Percentiles rank a stretch among this genome's conserved stretches.
Conservation (phyloP, 768 basidiomycete genomes). For the Xerocomus potaroensis region DNA sequence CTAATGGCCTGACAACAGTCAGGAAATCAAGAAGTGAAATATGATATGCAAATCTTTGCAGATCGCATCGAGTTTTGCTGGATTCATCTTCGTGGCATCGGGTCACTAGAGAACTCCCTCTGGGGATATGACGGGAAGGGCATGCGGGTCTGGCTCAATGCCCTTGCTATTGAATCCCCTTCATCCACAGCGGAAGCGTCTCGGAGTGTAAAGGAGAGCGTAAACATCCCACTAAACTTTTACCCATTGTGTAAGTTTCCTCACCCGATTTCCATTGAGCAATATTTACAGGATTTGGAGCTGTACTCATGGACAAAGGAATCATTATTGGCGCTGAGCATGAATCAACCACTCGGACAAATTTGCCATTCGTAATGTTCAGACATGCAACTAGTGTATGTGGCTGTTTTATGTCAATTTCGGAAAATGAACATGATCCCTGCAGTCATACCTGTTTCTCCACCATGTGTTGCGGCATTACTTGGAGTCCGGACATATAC, state of each 20-base stretch:
- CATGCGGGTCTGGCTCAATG: slow-evolving; percentile 94
- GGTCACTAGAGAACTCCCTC: slow-evolving; percentile 90
- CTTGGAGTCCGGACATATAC: slow-evolving; percentile 55
- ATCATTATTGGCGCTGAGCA: slow-evolving; percentile 96
- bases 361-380: slow-evolving; percentile 87
- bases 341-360: slow-evolving; percentile 70
- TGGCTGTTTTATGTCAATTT: slow-evolving; percentile 9
- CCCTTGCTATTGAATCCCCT: slow-evolving; percentile 78
- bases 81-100: slow-evolving; percentile 94
- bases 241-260: slow-evolving; percentile 80
- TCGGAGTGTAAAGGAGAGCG: slow-evolving; percentile 82
- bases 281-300: slow-evolving; percentile 37
- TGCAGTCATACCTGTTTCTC: slow-evolving; percentile 87
- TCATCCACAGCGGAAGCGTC: slow-evolving; percentile 33
- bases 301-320: slow-evolving; percentile 97
- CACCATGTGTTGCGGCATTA: slow-evolving; percentile 88
- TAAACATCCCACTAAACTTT: slow-evolving; percentile 88
- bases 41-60: slow-evolving; percentile 96
- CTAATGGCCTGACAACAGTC: slow-evolving; percentile 43
- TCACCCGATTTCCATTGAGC: background rate
- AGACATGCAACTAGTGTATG: slow-evolving; percentile 85
- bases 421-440: background rate
- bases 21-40: slow-evolving; percentile 84
- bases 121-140: slow-evolving; percentile 94
- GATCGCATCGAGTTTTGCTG: slow-evolving; percentile 98